Evolutionary conservation across 2,329 filamentous ascomycete species (phyloP).

Genomic region (Cercospora sp.): DNA sequence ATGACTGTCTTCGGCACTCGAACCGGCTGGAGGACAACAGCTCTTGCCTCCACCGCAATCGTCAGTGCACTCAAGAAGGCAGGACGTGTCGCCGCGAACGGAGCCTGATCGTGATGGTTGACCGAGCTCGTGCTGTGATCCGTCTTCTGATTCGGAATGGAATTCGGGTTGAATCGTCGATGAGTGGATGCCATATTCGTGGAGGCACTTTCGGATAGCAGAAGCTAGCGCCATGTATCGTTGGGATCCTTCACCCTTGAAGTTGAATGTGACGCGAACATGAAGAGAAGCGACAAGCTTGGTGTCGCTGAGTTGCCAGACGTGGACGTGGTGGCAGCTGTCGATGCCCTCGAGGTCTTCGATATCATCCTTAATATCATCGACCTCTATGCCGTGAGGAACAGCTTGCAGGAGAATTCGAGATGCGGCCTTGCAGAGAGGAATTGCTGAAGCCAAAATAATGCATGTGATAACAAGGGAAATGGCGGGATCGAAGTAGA

Average conservation of each 20-base stretch:
- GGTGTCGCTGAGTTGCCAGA: constrained; percentile 95
- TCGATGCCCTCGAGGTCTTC: constrained; percentile 79
- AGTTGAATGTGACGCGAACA: constrained; percentile 86
- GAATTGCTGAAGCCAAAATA: constrained; percentile 70
- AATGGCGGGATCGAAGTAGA: constrained; percentile 87
- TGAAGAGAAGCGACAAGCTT: constrained; percentile 93
- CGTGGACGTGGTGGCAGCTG: constrained; percentile 92
- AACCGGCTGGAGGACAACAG: constrained; percentile 42
- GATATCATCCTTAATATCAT: constrained; percentile 91
- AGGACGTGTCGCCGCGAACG: constrained; percentile 40
- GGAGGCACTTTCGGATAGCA: constrained; percentile 81
- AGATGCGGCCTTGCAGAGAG: constrained; percentile 74
- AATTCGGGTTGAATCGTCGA: constrained; percentile 97
- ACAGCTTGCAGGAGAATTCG: constrained; percentile 94
- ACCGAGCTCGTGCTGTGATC: constrained; percentile 38
- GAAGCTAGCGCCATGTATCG: constrained; percentile 90
- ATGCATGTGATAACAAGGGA: constrained; percentile 89
- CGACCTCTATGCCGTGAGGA: constrained; percentile 80
- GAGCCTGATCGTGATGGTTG: constrained; percentile 27
- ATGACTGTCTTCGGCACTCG: constrained; percentile 17
- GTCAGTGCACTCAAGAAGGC: constrained; percentile 48
- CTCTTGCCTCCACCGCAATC: constrained; percentile 45
- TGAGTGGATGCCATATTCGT: constrained; percentile 94
- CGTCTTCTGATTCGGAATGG: constrained; percentile 35
- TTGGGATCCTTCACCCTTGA: constrained; percentile 70